phyloP scores from a whole-genome alignment of 768 basidiomycete species.

The Xerocomellus chrysenteron region DNA sequence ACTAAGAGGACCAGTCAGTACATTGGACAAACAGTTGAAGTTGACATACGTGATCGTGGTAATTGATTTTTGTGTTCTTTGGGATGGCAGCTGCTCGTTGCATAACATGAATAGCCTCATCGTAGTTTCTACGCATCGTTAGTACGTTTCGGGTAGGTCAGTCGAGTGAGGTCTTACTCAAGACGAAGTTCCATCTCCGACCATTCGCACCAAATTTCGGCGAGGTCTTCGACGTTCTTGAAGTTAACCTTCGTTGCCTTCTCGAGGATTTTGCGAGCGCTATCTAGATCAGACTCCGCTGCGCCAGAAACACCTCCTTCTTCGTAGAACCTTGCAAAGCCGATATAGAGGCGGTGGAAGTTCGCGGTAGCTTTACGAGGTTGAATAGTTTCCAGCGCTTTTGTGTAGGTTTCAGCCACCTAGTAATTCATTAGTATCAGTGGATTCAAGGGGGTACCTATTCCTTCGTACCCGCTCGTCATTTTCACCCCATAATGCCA shows the following conservation, averaged over 20 bases:
- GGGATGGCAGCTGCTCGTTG: conserved; percentile 92
- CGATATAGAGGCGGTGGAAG: conserved; percentile 85
- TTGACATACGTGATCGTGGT: conserved; percentile 84
- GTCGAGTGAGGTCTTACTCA: conserved; percentile 58
- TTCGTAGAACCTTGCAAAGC: conserved; percentile 98
- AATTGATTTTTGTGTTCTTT: conserved; percentile 86
- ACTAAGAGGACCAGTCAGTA: conserved; percentile 41
- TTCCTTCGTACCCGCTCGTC: conserved; percentile 74
- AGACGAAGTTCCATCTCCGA: conserved; percentile 96
- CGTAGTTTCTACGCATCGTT: conserved; percentile 74
- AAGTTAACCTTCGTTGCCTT: conserved; percentile 91
- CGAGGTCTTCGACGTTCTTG: conserved; percentile 94
- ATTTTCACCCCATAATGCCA: conserved; percentile 89
- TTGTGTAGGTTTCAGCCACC: conserved; percentile 92
- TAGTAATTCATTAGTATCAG: conserved; percentile 28
- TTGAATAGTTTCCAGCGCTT: conserved; percentile 83
- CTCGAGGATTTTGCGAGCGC: conserved; percentile 89
- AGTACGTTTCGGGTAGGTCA: conserved; percentile 4
- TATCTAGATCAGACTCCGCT: conserved; percentile 79
- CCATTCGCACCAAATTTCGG: conserved; percentile 99
- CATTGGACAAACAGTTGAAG: background rate
- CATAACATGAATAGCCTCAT: conserved; percentile 94
- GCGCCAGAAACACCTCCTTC: conserved; percentile 82
- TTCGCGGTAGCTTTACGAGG: conserved; percentile 91
- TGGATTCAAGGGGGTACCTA: background rate